A percentile compares a stretch with the other conserved stretches of the same genome.
phyloP scores from a whole-genome alignment of 2,329 filamentous ascomycete genomes.

The Paracoccidioides brasiliensis region DNA sequence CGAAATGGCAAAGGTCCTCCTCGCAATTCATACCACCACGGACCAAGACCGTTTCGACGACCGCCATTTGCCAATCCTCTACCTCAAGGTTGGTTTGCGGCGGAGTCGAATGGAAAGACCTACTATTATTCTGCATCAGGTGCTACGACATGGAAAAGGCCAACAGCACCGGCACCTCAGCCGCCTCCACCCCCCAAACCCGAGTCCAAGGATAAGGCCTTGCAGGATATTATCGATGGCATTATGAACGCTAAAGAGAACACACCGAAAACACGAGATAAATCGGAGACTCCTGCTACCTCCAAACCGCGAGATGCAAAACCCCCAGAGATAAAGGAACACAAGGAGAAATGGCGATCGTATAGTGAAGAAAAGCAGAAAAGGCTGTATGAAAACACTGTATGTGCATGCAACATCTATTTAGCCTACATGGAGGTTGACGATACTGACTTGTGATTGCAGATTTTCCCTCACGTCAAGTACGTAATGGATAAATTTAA shows the following conservation, averaged over 20 bases:
- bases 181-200: constrained; percentile 47
- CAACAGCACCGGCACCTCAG: constrained; percentile 55
- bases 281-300: constrained; percentile 42
- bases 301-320: constrained; percentile 49
- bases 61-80: constrained; percentile 41
- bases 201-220: constrained; percentile 58
- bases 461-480: constrained; percentile 78
- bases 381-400: constrained; percentile 88
- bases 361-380: constrained; percentile 67
- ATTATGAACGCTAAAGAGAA: constrained; percentile 58
- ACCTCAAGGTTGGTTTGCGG: constrained; percentile 75
- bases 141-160: constrained; percentile 67
- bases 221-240: constrained; percentile 76
- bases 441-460: neutral
- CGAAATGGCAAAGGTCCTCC: constrained; percentile 44
- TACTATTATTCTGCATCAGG: constrained; percentile 81
- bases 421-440: neutral
- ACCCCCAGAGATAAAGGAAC: constrained; percentile 37
- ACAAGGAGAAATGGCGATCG: constrained; percentile 38
- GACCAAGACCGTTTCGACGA: constrained; percentile 42
- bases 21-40: constrained; percentile 46
- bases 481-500: constrained; percentile 77
- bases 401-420: constrained; percentile 37
- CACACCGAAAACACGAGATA: constrained; percentile 38
- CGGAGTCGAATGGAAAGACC: constrained; percentile 57